Conservation (phyloP, 371 early-diverging fungal genomes). For the Coemansia sp. region DNA sequence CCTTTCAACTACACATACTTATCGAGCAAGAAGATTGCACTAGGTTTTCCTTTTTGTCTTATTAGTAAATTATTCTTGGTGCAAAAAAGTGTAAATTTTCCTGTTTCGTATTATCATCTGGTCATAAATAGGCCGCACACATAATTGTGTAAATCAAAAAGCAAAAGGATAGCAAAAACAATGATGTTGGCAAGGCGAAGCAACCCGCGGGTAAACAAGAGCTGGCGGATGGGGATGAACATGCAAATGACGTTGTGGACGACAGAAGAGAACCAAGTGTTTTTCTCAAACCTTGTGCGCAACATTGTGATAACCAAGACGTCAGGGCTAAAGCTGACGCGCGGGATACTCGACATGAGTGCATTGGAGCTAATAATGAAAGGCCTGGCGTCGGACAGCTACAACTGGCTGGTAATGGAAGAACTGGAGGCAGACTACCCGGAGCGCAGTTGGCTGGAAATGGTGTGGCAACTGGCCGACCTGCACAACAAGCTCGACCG, state of each 20-base stretch:
- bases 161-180: constrained; percentile 7
- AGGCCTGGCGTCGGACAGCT: constrained; percentile 22
- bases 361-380: constrained; percentile 22
- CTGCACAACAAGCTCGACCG: constrained; percentile 25
- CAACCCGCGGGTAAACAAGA: constrained; percentile 17
- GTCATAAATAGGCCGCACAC: no score
- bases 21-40: not conserved
- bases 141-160: not conserved
- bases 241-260: constrained; percentile 33
- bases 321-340: constrained; percentile 24
- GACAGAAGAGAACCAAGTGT: constrained; percentile 20
- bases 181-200: constrained; percentile 11
- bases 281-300: constrained; percentile 22
- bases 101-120: no score
- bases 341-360: constrained; percentile 34
- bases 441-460: constrained; percentile 36
- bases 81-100: not conserved
- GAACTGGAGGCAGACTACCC: constrained; percentile 38
- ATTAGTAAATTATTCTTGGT: constrained; percentile 6
- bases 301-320: constrained; percentile 19
- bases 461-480: constrained; percentile 36
- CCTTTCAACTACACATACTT: not conserved
- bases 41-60: not conserved
- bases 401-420: constrained; percentile 22
- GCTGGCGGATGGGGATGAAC: constrained; percentile 25